Conservation (phyloP, 31 red algal genomes). For the Asparagopsis taxiformis region DNA sequence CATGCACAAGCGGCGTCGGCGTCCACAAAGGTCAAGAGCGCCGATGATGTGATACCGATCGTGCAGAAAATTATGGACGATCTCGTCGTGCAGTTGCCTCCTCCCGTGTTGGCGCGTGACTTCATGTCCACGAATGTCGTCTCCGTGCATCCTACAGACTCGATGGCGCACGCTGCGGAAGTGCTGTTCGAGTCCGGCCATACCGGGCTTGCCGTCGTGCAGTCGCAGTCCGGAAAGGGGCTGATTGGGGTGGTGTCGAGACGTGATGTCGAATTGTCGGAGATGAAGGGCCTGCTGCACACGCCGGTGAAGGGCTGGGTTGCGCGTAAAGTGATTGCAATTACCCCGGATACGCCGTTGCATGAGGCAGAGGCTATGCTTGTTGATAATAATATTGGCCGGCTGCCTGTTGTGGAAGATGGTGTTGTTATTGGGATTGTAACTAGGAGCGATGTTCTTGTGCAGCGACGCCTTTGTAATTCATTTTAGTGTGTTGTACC, state of each 20-base stretch:
- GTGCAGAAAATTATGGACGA: constrained; percentile 37
- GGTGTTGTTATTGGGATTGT: constrained; percentile 57
- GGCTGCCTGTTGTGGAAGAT: constrained; percentile 53
- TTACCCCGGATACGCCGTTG: constrained; percentile 34
- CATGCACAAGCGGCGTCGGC: constrained; percentile 67
- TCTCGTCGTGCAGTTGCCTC: constrained; percentile 40
- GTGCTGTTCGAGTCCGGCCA: constrained; percentile 56
- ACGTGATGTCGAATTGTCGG: constrained; percentile 45
- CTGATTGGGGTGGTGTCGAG: constrained; percentile 56
- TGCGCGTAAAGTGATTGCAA: constrained; percentile 29
- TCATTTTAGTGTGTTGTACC: too few species aligned
- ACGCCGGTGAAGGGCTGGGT: constrained; percentile 49
- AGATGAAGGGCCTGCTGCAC: constrained; percentile 25
- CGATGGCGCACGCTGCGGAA: constrained; percentile 38
- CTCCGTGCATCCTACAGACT: constrained; percentile 6
- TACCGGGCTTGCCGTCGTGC: constrained; percentile 52
- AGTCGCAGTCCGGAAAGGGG: constrained; percentile 8
- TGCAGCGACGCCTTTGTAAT: constrained; percentile 40
- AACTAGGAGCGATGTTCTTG: constrained; percentile 56
- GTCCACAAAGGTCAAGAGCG: constrained; percentile 17
- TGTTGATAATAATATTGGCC: constrained; percentile 53
- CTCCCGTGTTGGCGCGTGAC: constrained; percentile 24
- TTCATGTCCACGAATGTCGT: constrained; percentile 62
- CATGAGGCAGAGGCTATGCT: constrained; percentile 43
- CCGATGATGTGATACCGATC: constrained; percentile 18